phyloP scores from a whole-genome alignment of 768 basidiomycete genomes.

The Vararia minispora region DNA sequence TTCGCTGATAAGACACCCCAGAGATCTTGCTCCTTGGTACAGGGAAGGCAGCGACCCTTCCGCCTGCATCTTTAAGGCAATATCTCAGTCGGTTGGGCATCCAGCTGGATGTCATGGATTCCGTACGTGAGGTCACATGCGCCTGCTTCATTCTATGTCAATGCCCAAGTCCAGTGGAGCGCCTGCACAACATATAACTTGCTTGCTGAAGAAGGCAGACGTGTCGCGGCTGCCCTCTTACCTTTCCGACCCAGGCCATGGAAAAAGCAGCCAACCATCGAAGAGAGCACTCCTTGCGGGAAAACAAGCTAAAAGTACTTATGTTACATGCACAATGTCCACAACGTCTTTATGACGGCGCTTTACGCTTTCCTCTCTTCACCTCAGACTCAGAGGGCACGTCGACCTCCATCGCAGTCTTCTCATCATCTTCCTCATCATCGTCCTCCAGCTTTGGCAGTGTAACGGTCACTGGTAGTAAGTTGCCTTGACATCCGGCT shows the following conservation, averaged over 20 bases:
- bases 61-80: conserved; percentile 54
- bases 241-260: conserved; percentile 49
- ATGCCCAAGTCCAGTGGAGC: conserved; percentile 45
- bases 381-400: conserved; percentile 24
- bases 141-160: neutral
- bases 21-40: conserved; percentile 91
- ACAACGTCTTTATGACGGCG: conserved; percentile 21
- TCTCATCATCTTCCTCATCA: conserved; percentile 32
- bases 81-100: conserved; percentile 71
- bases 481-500: conserved; percentile 33
- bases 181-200: conserved; percentile 95
- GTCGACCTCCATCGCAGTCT: conserved; percentile 12
- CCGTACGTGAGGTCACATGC: conserved; percentile 35
- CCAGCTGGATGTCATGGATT: conserved; percentile 84
- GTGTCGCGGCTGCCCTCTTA: conserved; percentile 84
- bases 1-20: conserved; percentile 19
- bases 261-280: conserved; percentile 24
- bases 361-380: conserved; percentile 59
- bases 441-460: conserved; percentile 51
- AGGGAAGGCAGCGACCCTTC: conserved; percentile 56
- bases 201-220: conserved; percentile 84
- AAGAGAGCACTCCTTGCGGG: neutral
- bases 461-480: conserved; percentile 48
- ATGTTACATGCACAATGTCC: conserved; percentile 1
- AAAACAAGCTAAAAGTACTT: neutral